phyloP scores from a whole-genome alignment of 345 rosid genomes.

The Lagerstroemia speciosa region DNA sequence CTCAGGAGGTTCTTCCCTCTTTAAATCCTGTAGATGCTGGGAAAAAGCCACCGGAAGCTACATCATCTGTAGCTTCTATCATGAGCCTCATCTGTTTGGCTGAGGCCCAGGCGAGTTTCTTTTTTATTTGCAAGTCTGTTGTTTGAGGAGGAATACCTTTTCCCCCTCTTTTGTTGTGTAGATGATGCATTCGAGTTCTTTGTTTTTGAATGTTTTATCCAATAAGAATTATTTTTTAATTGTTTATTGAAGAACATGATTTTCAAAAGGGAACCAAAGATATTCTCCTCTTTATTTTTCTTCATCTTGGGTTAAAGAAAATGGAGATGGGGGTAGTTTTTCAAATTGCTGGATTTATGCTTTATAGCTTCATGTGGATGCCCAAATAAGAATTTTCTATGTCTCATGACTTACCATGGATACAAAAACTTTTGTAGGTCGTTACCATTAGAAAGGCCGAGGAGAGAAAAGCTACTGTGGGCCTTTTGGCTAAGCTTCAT shows the following conservation, averaged over 20 bases:
- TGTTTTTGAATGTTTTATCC: background rate
- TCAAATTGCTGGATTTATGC: background rate
- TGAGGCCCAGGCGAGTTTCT: constrained; percentile 62
- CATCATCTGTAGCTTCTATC: constrained; percentile 34
- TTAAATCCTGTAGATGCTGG: constrained; percentile 27
- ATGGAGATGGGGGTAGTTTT: background rate
- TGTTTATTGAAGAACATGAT: background rate
- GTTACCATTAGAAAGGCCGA: constrained; percentile 57
- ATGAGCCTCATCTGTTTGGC: constrained; percentile 72
- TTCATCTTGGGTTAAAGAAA: background rate
- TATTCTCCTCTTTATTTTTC: background rate
- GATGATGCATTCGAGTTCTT: background rate
- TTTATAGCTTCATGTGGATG: background rate
- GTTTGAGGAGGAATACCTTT: background rate
- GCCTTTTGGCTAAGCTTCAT: constrained; percentile 65
- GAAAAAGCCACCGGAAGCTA: constrained; percentile 57
- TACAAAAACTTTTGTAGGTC: constrained; percentile 26
- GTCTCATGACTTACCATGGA: background rate
- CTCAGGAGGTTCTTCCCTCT: constrained; percentile 44
- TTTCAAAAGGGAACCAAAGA: background rate
- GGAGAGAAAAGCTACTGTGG: constrained; percentile 37
- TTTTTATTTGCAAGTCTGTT: background rate
- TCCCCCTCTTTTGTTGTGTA: background rate
- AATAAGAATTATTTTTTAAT: background rate
- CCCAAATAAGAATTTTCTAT: background rate